A percentile compares a stretch with the other conserved stretches of the same genome.
Evolutionary conservation across 139 green algal genomes (phyloP).

Genomic region (Coelastrella sp.): DNA sequence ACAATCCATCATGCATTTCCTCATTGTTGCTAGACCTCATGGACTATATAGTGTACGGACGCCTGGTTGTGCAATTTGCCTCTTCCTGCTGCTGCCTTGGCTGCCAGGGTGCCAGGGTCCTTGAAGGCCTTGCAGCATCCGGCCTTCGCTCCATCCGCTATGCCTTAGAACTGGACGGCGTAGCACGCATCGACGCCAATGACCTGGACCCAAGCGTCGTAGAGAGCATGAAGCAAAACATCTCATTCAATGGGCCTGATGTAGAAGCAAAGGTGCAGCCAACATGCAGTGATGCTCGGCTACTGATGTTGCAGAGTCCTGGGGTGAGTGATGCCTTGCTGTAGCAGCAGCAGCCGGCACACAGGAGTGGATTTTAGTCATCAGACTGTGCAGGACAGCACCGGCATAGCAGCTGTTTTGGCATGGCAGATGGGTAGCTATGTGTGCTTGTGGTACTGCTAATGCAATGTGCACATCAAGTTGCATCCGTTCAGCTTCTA

Average conservation of each 20-base stretch:
- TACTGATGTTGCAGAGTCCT: slow-evolving; percentile 87
- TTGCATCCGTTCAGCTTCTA: too few species aligned
- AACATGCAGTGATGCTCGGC: slow-evolving; percentile 80
- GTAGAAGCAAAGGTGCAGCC: slow-evolving; percentile 69
- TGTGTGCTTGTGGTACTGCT: too few species aligned
- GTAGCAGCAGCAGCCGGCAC: too few species aligned
- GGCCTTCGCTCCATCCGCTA: slow-evolving; percentile 96
- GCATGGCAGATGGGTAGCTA: too few species aligned
- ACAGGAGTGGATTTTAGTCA: too few species aligned
- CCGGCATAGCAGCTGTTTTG: too few species aligned
- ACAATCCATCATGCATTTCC: too few species aligned
- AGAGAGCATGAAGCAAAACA: slow-evolving; percentile 87
- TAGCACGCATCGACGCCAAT: slow-evolving; percentile 87
- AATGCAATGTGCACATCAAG: not conserved
- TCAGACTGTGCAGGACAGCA: too few species aligned
- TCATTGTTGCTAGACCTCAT: too few species aligned
- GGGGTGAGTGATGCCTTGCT: slow-evolving; percentile 66
- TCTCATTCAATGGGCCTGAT: slow-evolving; percentile 80
- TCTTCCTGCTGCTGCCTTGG: not conserved
- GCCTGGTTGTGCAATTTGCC: too few species aligned
- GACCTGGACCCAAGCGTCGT: slow-evolving; percentile 83
- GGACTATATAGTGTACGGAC: too few species aligned
- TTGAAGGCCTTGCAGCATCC: slow-evolving; percentile 95
- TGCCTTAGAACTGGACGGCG: slow-evolving; percentile 81
- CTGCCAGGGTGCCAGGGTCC: slow-evolving; percentile 52